Evolutionary conservation across 2,329 filamentous ascomycete genomes (phyloP).

Genomic region (Purpureocillium lavendulum): DNA sequence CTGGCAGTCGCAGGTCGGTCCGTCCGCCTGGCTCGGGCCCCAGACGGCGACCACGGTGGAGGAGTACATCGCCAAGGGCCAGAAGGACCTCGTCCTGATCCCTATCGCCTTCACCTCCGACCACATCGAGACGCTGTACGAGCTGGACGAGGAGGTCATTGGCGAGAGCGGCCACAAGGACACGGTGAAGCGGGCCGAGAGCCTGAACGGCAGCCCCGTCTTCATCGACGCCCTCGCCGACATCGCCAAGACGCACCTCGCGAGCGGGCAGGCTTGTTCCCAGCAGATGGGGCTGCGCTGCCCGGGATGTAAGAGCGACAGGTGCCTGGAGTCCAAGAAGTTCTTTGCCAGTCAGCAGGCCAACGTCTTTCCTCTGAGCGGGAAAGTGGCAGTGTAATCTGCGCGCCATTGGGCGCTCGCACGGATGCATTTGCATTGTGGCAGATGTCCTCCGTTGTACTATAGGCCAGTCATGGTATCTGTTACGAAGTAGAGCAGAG

Average conservation of each 20-base stretch:
- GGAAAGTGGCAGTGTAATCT: background rate
- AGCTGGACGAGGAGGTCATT: constrained; percentile 92
- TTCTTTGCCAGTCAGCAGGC: constrained; percentile 46
- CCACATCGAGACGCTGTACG: constrained; percentile 94
- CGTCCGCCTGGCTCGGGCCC: constrained; percentile 88
- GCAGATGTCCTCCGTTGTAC: too few species aligned
- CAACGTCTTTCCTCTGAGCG: constrained; percentile 11
- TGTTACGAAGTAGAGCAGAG: too few species aligned
- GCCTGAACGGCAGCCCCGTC: constrained; percentile 79
- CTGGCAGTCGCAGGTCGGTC: constrained; percentile 98
- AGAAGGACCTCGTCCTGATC: constrained; percentile 84
- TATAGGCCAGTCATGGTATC: too few species aligned
- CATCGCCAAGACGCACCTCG: constrained; percentile 73
- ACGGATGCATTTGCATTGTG: too few species aligned
- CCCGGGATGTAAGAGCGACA: constrained; percentile 85
- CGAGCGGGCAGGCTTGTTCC: constrained; percentile 60
- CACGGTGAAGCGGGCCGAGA: constrained; percentile 82
- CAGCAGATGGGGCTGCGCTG: constrained; percentile 85
- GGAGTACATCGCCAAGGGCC: constrained; percentile 81
- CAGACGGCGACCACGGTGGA: constrained; percentile 86
- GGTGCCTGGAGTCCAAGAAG: constrained; percentile 70
- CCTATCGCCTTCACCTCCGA: constrained; percentile 98
- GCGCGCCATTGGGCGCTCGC: too few species aligned
- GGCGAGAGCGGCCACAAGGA: constrained; percentile 72
- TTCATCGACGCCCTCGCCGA: constrained; percentile 89